Percentiles rank a stretch among this genome's conserved stretches.
Conservation (phyloP, 306 rosid species). For the Vigna nakashimae region DNA sequence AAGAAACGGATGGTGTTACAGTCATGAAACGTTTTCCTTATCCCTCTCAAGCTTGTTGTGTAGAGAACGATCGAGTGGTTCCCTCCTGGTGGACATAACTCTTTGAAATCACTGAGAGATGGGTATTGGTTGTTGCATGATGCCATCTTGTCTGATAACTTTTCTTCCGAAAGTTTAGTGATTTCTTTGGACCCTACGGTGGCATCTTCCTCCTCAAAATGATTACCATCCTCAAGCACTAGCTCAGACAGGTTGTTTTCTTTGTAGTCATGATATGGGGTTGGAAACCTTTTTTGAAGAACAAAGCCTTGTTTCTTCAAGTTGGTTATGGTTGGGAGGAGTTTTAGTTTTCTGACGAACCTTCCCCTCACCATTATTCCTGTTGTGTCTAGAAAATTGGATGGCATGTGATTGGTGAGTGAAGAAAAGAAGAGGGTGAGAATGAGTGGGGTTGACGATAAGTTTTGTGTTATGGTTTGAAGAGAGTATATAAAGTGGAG, state of each 20-base stretch:
- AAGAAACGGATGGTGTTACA: slow-evolving; percentile 74
- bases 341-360: slow-evolving; percentile 64
- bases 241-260: slow-evolving; percentile 44
- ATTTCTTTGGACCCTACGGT: slow-evolving; percentile 21
- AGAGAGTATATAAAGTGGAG: slow-evolving; percentile 55
- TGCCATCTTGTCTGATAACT: neutral
- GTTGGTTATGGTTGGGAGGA: slow-evolving; percentile 61
- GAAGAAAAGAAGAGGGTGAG: slow-evolving; percentile 49
- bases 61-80: slow-evolving; percentile 67
- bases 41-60: slow-evolving; percentile 87
- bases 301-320: slow-evolving; percentile 70
- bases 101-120: slow-evolving; percentile 68
- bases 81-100: slow-evolving; percentile 83
- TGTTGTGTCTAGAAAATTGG: slow-evolving; percentile 46
- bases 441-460: slow-evolving; percentile 50
- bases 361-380: slow-evolving; percentile 65
- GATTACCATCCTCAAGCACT: slow-evolving; percentile 48
- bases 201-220: slow-evolving; percentile 53
- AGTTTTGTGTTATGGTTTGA: slow-evolving; percentile 47
- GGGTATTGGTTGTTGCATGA: slow-evolving; percentile 48
- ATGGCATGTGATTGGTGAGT: slow-evolving; percentile 50
- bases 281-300: slow-evolving; percentile 52
- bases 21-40: slow-evolving; percentile 85
- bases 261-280: slow-evolving; percentile 52
- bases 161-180: neutral